Evolutionary conservation across 106 monocot species (phyloP).

Genomic region (Phalaenopsis equestris): DNA sequence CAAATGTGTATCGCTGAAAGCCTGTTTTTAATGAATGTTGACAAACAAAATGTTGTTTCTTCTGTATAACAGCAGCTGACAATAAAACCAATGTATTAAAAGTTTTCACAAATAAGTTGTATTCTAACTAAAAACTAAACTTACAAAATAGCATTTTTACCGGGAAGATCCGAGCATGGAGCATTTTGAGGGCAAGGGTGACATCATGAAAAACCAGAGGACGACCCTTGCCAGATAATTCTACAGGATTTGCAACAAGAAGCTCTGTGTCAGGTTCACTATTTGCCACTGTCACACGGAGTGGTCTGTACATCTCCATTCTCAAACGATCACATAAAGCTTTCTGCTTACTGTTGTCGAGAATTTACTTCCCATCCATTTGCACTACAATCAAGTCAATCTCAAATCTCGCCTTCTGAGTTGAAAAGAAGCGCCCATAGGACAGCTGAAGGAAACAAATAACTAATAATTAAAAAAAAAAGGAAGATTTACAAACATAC

Average conservation of each 20-base stretch:
- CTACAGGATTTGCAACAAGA: slow-evolving; percentile 88
- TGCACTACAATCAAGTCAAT: slow-evolving; percentile 88
- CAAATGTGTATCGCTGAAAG: background rate
- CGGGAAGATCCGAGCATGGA: slow-evolving; percentile 80
- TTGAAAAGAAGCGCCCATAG: slow-evolving; percentile 71
- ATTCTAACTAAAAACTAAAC: background rate
- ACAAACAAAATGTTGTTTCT: no score
- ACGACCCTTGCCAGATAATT: slow-evolving; percentile 72
- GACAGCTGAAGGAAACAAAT: slow-evolving; percentile 42
- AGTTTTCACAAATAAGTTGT: background rate
- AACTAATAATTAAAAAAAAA: background rate
- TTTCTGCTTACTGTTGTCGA: slow-evolving; percentile 56
- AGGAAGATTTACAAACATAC: background rate
- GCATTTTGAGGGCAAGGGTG: slow-evolving; percentile 60
- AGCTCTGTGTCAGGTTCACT: slow-evolving; percentile 84
- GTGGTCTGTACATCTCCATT: slow-evolving; percentile 78
- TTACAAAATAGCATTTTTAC: slow-evolving; percentile 23
- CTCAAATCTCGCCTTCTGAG: slow-evolving; percentile 39
- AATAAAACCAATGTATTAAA: background rate
- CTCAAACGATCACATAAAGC: slow-evolving; percentile 48
- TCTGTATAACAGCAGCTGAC: no score
- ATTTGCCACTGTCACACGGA: slow-evolving; percentile 53
- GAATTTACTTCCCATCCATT: slow-evolving; percentile 77
- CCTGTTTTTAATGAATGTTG: background rate
- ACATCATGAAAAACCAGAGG: slow-evolving; percentile 79